Conservation (phyloP, 2,329 filamentous ascomycete genomes). For the Aspergillus glaucus region DNA sequence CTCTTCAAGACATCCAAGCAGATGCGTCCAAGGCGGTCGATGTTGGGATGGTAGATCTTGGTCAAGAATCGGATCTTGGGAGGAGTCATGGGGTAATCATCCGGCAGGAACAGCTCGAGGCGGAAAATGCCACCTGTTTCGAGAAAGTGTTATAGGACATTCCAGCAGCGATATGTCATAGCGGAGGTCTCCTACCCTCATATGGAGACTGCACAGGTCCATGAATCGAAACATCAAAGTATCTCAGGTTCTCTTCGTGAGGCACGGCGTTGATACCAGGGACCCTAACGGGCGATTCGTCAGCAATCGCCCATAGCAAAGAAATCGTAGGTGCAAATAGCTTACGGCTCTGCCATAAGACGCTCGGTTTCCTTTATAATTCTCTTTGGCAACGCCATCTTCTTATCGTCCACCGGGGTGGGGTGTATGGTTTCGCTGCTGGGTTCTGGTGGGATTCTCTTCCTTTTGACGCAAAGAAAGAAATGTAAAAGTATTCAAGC, state of each 20-base stretch:
- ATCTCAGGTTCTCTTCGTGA: slow-evolving; percentile 93
- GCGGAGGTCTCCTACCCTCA: slow-evolving; percentile 57
- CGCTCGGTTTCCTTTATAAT: slow-evolving; percentile 99
- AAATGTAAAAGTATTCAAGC: not conserved
- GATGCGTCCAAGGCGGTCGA: slow-evolving; percentile 94
- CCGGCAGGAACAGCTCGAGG: slow-evolving; percentile 92
- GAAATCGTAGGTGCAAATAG: slow-evolving; percentile 4
- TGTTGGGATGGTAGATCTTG: slow-evolving; percentile 99
- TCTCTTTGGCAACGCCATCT: slow-evolving; percentile 77
- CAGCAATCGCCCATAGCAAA: slow-evolving; percentile 4
- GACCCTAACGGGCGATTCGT: slow-evolving; percentile 53
- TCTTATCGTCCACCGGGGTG: slow-evolving; percentile 13
- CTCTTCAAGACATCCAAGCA: slow-evolving; percentile 97
- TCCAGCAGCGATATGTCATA: slow-evolving; percentile 5
- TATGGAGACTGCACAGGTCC: slow-evolving; percentile 90
- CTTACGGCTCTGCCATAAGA: slow-evolving; percentile 92
- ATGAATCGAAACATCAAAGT: slow-evolving; percentile 96
- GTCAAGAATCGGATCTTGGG: slow-evolving; percentile 98
- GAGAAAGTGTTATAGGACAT: not conserved
- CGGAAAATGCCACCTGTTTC: slow-evolving; percentile 75
- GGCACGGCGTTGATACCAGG: slow-evolving; percentile 93
- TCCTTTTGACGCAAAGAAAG: not conserved
- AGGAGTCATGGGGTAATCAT: slow-evolving; percentile 98
- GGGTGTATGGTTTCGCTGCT: not conserved
- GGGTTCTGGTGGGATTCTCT: not conserved